Percentiles rank a stretch among this genome's conserved stretches.
phyloP scores from a whole-genome alignment of 192 early-diverging fungal genomes.

The Martensiomyces pterosporus region DNA sequence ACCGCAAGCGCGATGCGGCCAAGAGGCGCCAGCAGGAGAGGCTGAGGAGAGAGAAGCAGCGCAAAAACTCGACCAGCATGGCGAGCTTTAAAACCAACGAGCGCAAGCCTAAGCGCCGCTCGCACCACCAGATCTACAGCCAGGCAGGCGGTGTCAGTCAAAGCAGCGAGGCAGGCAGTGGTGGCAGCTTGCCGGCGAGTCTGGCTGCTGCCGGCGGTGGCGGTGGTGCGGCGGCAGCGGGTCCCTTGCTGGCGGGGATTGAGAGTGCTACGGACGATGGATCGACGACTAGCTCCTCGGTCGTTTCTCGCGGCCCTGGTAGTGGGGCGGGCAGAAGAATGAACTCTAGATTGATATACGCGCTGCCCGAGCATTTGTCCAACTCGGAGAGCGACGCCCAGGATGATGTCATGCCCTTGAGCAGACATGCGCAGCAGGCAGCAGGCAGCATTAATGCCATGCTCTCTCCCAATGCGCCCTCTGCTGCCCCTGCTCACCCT shows the following conservation, averaged over 20 bases:
- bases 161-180: neutral
- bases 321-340: slow-evolving; percentile 10
- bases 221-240: neutral
- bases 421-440: too few species aligned
- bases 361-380: slow-evolving; percentile 30
- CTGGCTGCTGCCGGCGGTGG: neutral
- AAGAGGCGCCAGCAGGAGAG: slow-evolving; percentile 47
- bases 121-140: neutral
- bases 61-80: slow-evolving; percentile 18
- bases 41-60: slow-evolving; percentile 22
- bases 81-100: slow-evolving; percentile 24
- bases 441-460: too few species aligned
- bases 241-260: slow-evolving; percentile 11
- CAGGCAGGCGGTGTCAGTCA: slow-evolving; percentile 12
- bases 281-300: slow-evolving; percentile 37
- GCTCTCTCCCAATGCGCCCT: too few species aligned
- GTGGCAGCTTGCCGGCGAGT: neutral
- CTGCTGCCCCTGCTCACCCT: too few species aligned
- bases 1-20: slow-evolving; percentile 44
- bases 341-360: slow-evolving; percentile 26
- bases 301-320: slow-evolving; percentile 14
- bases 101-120: slow-evolving; percentile 21
- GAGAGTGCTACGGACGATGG: slow-evolving; percentile 50
- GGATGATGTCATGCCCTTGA: neutral
- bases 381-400: slow-evolving; percentile 35